phyloP scores from a whole-genome alignment of 805 yeast species.

The Nakazawaea ernobii region DNA sequence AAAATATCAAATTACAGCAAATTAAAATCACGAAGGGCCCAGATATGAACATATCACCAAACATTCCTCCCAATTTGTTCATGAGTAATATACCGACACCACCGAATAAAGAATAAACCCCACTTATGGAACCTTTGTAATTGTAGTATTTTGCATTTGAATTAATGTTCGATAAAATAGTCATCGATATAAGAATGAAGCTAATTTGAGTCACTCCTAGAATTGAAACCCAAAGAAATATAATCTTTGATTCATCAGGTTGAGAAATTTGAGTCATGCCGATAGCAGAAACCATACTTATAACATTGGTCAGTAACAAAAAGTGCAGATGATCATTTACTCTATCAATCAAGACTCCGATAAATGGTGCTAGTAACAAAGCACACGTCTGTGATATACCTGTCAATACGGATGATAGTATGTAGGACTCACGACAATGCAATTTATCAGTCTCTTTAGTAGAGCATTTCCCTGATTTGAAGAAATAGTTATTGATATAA shows the following conservation, averaged over 20 bases:
- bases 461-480: conserved; percentile 43
- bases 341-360: conserved; percentile 54
- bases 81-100: conserved; percentile 60
- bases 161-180: conserved; percentile 33
- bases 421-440: conserved; percentile 56
- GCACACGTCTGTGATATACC: conserved; percentile 61
- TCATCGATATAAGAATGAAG: conserved; percentile 56
- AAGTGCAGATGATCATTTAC: conserved; percentile 24
- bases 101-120: conserved; percentile 63
- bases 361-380: conserved; percentile 55
- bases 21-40: conserved; percentile 56
- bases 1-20: conserved; percentile 27
- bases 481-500: conserved; percentile 52
- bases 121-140: conserved; percentile 60
- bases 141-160: conserved; percentile 38
- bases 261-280: conserved; percentile 25
- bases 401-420: conserved; percentile 60
- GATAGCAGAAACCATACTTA: conserved; percentile 40
- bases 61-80: conserved; percentile 55
- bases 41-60: conserved; percentile 51
- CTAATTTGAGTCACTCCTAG: conserved; percentile 62
- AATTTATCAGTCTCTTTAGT: conserved; percentile 26
- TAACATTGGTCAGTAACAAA: conserved; percentile 30
- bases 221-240: conserved; percentile 34
- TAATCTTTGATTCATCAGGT: conserved; percentile 30